Base-by-base conservation (phyloP, 2,329 filamentous ascomycete genomes). In the Xylaria arbuscula region DNA sequence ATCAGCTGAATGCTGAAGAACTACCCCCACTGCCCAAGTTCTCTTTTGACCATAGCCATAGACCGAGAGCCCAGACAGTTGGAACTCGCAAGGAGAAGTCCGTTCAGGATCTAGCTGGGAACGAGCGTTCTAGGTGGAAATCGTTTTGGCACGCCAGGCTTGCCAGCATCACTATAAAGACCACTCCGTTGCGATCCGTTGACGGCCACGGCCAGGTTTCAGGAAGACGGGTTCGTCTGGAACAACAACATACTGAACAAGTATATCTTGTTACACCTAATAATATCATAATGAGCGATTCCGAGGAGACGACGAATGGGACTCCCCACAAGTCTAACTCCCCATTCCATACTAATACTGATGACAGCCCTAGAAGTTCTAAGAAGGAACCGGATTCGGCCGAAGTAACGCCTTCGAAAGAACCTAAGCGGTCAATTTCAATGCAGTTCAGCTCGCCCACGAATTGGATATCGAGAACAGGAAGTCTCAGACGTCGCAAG, bases 361-460 rank as follows among this genome's bases (percentile, higher is more conserved):
- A 74, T 42, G 67, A 68, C 15, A 77, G 75, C 66, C 75, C 74
- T 64, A 75, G 67, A 73, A 60, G 60, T 45, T 73, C 75, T 11
- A 69, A 75, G 28, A 70, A 73, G 19, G 73, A 74, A 8, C 67
- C 66, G 8, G 68, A 68, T 38, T 73, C 79, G 1, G 75, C 78
- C 1, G 81, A 83, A 45, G 78, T 78, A 34, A 82, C 82, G 1
- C 81, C 83, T 1, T 80, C 82, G 8, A 84, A 83, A 72, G 81
- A 78, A 59, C 80, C 85, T 13, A 83, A 82, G 62, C 83, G 86
- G 67, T 89, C 88, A 17, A 80, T 87, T 32, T 90, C 89, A 17
- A 85, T 88, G 82, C 87, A 88, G 63, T 87, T 90, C 68, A 82
- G 83, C 68, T 86, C 88, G 1, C 83, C 88, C 17, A 82, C 80